Evolutionary conservation across 257 asterid species (phyloP), one percentile per base, ranked within the genome.

Genomic region (Scutellaria minor): DNA sequence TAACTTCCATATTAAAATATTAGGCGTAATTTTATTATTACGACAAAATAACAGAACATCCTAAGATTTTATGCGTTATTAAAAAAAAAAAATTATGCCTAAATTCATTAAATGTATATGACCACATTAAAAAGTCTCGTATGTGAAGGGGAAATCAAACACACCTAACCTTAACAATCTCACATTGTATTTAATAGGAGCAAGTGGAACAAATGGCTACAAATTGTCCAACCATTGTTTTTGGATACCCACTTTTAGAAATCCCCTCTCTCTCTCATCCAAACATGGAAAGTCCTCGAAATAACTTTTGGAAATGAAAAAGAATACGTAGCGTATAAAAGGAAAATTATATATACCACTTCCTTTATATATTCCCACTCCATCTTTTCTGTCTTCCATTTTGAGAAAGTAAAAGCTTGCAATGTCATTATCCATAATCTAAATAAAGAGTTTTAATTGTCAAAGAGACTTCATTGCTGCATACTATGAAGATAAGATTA

Each of bases 331-430:
- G 12, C 60, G 59, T 59, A 39, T 35, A 22, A 62, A 66, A 66
- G 65, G 70, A 58, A 45, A 75, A 47, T 37, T 24, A 24, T 24
- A 24, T 68, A 70, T 59, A 40, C 71, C 45, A 37, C 64, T 68
- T 15, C 51, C 70, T 75, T 59, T 75, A 60, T 50, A 39, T 75
- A 58, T 60, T 45, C 68, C 75, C 66, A 5, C 73, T 56, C 62
- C 62, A 55, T 55, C 61, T 44, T 46, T 58, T 58, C 7, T 65
- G 31, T 75, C 40, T 39, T 61, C 75, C 66, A 57, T 61, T 60
- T 76, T 62, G 5, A 52, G 27, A 27, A 61, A 69, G 53, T 68
- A 41, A 60, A 41, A 52, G 51, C 63, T 39, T 60, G 65, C 35
- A 18, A 59, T 12, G 20, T 75, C 65, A 48, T 58, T 58, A 50